A percentile compares a stretch with the other conserved stretches of the same genome.
These are phyloP conservation scores for Agaricus sinodeliciosus DNA, from an alignment of 768 basidiomycete species.

Conservation along the genomic window DNA sequence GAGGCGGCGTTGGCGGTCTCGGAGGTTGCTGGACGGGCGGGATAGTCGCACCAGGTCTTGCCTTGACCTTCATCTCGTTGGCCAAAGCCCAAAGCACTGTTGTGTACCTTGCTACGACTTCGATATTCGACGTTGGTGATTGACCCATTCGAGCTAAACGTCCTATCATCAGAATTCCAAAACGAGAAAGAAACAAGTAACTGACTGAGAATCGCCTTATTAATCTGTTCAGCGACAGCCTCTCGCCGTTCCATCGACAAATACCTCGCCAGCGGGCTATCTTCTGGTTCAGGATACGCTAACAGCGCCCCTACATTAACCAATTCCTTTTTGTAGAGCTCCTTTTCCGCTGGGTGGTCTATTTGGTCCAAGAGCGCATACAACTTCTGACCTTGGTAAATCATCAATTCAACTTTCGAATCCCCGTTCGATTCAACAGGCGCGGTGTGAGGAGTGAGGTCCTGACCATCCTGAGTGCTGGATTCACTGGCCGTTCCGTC, in stretches of 20 bases:
- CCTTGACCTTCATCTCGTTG: conserved; percentile 40
- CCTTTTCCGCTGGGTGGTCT: conserved; percentile 45
- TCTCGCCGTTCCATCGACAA: conserved; percentile 72
- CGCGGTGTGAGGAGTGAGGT: background rate
- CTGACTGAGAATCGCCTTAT: conserved; percentile 80
- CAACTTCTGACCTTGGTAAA: conserved; percentile 50
- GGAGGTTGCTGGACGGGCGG: conserved; percentile 26
- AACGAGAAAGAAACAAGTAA: conserved; percentile 10
- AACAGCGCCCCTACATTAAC: conserved; percentile 69
- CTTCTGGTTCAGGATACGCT: conserved; percentile 78
- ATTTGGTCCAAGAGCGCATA: conserved; percentile 56
- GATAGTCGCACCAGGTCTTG: conserved; percentile 41
- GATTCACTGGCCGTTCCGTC: background rate
- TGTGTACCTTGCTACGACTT: conserved; percentile 61
- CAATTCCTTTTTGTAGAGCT: conserved; percentile 63
- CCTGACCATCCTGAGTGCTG: background rate
- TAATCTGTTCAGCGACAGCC: conserved; percentile 82
- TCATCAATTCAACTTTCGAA: conserved; percentile 3
- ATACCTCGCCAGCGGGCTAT: conserved; percentile 70
- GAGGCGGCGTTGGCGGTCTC: conserved; percentile 9
- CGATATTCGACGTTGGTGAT: conserved; percentile 53
- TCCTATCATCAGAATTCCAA: background rate
- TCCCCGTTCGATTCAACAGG: conserved; percentile 1
- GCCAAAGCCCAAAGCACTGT: conserved; percentile 53
- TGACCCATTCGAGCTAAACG: conserved; percentile 42